Conservation (phyloP, 1,139 yeast species). For the Geotrichum klebahnii region DNA sequence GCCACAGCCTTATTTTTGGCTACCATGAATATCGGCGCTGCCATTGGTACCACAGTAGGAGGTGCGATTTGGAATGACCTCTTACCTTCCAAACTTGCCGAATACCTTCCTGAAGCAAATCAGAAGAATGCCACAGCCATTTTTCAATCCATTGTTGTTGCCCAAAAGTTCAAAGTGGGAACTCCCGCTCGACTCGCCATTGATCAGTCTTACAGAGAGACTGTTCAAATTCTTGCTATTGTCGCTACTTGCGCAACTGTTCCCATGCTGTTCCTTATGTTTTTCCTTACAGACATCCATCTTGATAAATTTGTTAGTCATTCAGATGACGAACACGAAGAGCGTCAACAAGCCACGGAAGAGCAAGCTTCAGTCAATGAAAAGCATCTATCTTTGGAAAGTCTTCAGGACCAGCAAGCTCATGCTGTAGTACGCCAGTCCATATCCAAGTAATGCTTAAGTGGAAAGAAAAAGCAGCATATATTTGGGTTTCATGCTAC, state of each 20-base stretch:
- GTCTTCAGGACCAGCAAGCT: too few relatives aligned
- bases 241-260: constrained; percentile 15
- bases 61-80: constrained; percentile 36
- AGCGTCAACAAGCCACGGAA: constrained; percentile 5
- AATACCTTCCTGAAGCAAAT: constrained; percentile 24
- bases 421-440: too few relatives aligned
- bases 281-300: constrained; percentile 14
- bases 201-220: constrained; percentile 15
- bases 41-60: constrained; percentile 36
- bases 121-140: constrained; percentile 18
- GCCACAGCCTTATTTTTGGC: constrained; percentile 29
- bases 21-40: constrained; percentile 32
- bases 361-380: not conserved
- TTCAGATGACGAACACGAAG: constrained; percentile 3
- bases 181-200: constrained; percentile 17
- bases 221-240: constrained; percentile 19
- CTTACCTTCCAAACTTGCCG: constrained; percentile 28
- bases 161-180: constrained; percentile 13
- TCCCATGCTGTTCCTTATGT: constrained; percentile 20
- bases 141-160: constrained; percentile 18
- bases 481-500: too few relatives aligned
- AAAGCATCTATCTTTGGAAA: too few relatives aligned
- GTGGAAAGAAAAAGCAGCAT: too few relatives aligned
- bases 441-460: not conserved
- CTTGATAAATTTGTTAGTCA: constrained; percentile 12